phyloP scores from a whole-genome alignment of 257 asterid species.

The Hygrophila difformis region DNA sequence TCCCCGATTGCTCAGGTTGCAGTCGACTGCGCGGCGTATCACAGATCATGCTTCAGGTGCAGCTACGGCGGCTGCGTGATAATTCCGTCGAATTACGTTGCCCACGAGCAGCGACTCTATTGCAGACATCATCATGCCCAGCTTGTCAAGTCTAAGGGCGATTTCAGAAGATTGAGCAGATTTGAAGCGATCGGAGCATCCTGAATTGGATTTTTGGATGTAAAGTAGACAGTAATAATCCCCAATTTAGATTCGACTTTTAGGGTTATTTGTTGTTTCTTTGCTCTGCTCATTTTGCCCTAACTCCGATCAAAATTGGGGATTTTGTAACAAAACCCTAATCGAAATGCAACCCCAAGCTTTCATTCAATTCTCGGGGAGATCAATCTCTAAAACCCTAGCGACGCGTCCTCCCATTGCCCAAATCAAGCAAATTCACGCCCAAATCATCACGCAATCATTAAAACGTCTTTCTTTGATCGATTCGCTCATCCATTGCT shows the following conservation, averaged over 20 bases:
- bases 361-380: constrained; percentile 22
- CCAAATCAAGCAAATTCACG: constrained; percentile 59
- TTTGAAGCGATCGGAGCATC: constrained; percentile 31
- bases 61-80: constrained; percentile 70
- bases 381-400: constrained; percentile 35
- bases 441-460: constrained; percentile 35
- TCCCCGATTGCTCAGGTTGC: constrained; percentile 41
- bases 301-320: no score
- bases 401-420: constrained; percentile 42
- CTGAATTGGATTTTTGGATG: no score
- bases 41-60: constrained; percentile 67
- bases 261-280: no score
- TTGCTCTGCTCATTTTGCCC: no score
- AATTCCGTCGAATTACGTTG: constrained; percentile 71
- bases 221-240: no score
- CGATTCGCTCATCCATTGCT: constrained; percentile 63
- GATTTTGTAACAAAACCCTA: no score
- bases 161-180: constrained; percentile 55
- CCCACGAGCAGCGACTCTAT: constrained; percentile 60
- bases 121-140: constrained; percentile 81
- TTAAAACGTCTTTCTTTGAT: constrained; percentile 22
- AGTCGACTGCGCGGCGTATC: constrained; percentile 68
- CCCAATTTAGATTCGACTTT: no score
- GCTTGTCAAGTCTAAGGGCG: constrained; percentile 72
- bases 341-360: constrained; percentile 24